Evolutionary conservation across 345 rosid species (phyloP), one percentile per base, ranked within the genome.

Genomic region (Schrenkiella parvula): DNA sequence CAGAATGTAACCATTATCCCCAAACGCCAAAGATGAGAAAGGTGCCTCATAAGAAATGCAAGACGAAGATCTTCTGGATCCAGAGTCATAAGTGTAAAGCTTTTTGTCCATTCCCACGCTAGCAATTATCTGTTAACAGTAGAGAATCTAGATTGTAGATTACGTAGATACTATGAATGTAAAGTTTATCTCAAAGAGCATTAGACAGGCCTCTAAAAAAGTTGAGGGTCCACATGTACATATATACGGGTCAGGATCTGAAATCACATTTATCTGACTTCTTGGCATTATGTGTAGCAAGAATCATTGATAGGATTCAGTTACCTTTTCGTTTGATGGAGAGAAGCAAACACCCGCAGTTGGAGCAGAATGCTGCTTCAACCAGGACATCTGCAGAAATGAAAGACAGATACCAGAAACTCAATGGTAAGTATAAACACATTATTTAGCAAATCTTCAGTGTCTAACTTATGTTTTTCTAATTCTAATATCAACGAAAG

Each of bases 21-120:
- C 88, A 82, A 84, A 92, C 61, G 96, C 93, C 84, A 95, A 75
- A n/a, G 99, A 95, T 73, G 99, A 89, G 79, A 95, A 95, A 59
- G 98, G 98, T 48, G 93, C 89, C 80, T 92, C 98, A 79, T 92
- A 84, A 52, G 96, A 58, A 54, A 84, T 84, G 81, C 76, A 85
- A 26, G 97, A 85, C 29, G 93, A 85, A 72, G 85, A 79, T 76
- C 89, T 87, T 80, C 88, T 84, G 66, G 96, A 91, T 73, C 96
- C 89, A 37, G 93, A 79, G 71, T 95, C 99, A 66, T 83, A 95
- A 41, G 89, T 89, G 75, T 95, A 92, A 46, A 95, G 78, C 82
- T 92, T 95, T 78, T 95, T 92, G 81, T 95, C 98, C 83, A 92
- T 79, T 62, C 99, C 99, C 79, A 95, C 89, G 66, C 96, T 95